Conservation (phyloP, 164 flowering plant species). For the Sextonia rubra region DNA sequence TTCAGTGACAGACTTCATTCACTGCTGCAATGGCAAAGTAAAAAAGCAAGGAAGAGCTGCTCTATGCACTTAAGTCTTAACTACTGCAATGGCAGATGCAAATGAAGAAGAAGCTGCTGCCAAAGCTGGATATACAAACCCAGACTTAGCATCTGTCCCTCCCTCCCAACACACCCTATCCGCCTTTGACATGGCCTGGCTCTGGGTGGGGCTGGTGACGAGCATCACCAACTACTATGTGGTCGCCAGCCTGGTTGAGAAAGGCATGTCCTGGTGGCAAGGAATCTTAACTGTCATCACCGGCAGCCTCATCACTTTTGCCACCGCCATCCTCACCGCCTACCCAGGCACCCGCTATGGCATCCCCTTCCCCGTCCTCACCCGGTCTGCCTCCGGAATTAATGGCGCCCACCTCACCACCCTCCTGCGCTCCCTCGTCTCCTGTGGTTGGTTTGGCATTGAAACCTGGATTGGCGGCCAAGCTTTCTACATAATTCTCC, state of each 20-base stretch:
- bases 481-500: slow-evolving; percentile 73
- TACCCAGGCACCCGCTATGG: slow-evolving; percentile 80
- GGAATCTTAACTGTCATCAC: slow-evolving; percentile 77
- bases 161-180: slow-evolving; percentile 44
- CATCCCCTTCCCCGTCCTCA: slow-evolving; percentile 78
- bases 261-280: slow-evolving; percentile 99
- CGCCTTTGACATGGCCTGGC: slow-evolving; percentile 69
- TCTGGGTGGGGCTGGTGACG: slow-evolving; percentile 87
- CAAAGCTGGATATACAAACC: too few species aligned
- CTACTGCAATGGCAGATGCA: too few species aligned
- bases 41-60: too few species aligned
- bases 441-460: slow-evolving; percentile 74
- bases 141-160: too few species aligned
- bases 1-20: too few species aligned
- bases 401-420: slow-evolving; percentile 83
- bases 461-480: slow-evolving; percentile 97
- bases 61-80: too few species aligned
- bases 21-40: too few species aligned
- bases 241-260: slow-evolving; percentile 85
- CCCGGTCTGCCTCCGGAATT: slow-evolving; percentile 74
- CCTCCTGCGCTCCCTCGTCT: slow-evolving; percentile 72
- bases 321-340: slow-evolving; percentile 68
- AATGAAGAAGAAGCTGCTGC: too few species aligned
- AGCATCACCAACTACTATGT: slow-evolving; percentile 85
- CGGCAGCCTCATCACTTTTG: slow-evolving; percentile 62